A percentile compares a stretch with the other conserved stretches of the same genome.
Conservation (phyloP, 1,139 yeast genomes). For the Saccharomyces hybrid region DNA sequence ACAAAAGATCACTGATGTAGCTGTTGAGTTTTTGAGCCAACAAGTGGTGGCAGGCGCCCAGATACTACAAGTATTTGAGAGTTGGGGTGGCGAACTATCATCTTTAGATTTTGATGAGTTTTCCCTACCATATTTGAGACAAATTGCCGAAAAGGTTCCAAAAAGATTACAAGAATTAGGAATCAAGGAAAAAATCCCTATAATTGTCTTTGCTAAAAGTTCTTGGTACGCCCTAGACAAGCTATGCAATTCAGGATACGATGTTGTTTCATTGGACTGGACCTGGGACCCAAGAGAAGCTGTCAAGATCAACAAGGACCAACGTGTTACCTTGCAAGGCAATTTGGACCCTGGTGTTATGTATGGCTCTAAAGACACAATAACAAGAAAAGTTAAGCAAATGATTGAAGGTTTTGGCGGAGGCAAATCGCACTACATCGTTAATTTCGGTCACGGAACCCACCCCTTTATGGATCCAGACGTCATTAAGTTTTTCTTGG, state of each 20-base stretch:
- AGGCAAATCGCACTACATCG: constrained; percentile 82
- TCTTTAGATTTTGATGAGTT: constrained; percentile 83
- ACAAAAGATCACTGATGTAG: constrained; percentile 77
- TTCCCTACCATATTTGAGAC: constrained; percentile 77
- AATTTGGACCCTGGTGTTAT: constrained; percentile 92
- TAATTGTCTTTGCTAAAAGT: constrained; percentile 89
- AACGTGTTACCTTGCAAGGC: constrained; percentile 79
- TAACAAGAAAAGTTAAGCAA: constrained; percentile 68
- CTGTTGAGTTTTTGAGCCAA: constrained; percentile 84
- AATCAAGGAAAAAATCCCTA: constrained; percentile 62
- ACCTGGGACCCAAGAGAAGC: constrained; percentile 80
- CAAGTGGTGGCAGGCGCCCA: constrained; percentile 98
- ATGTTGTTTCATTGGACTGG: constrained; percentile 90
- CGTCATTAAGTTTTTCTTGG: constrained; percentile 69
- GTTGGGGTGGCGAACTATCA: constrained; percentile 97
- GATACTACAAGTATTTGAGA: constrained; percentile 91
- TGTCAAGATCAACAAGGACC: constrained; percentile 62
- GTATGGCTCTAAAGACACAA: constrained; percentile 79
- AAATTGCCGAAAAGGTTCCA: constrained; percentile 67
- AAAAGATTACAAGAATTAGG: constrained; percentile 64
- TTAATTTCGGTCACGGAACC: constrained; percentile 96
- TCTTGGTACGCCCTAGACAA: constrained; percentile 96
- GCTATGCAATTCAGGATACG: constrained; percentile 73
- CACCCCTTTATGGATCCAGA: constrained; percentile 96
- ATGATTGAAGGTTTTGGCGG: constrained; percentile 91